Base-by-base conservation (phyloP, 805 yeast species). In the Torulaspora gathmanii region DNA sequence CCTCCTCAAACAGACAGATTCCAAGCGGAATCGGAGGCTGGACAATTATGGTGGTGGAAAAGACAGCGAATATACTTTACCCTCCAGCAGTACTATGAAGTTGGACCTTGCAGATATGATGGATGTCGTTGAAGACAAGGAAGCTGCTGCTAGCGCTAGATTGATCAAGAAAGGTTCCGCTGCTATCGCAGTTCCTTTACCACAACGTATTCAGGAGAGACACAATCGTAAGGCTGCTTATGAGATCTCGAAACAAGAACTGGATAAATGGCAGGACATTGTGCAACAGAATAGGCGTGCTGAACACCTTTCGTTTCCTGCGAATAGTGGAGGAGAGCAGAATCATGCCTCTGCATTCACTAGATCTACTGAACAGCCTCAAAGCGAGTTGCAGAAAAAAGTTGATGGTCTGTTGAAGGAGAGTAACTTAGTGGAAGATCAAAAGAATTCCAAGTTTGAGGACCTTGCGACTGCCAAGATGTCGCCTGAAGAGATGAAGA, bases 171-270 rank as follows among this genome's bases (percentile, higher is more conserved):
- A 67, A 3, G 67, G 67, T 31, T 65, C 70, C 25, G 61, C 67
- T 15, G 74, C 91, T 1, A 68, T 88, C 39, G 77, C 83, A 0
- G 82, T 88, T 10, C 97, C 98, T 2, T 72, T 89, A 44, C 96
- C 97, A 1, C 78, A 80, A 56, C 79, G 95, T 53, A 81, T 91
- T 44, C 95, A 89, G 65, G 78, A 86, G 55, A 79, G 93, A 60
- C 77, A 83, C 53, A 96, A 90, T 55, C 77, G 98, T 60, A 75
- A 73, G 46, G 97, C 91, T 2, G 98, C 99, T 0, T 90, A 86
- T 63, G 95, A 86, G 46, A 77, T 93, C 27, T 80, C 96, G 36
- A 88, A 83, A 54, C 84, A 83, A 34, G 95, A 93, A 61, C 86
- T 91, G 5, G 74, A 79, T 47, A 85, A 83, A 65, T 93, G 99